Percentiles rank a stretch among this genome's conserved stretches.
Evolutionary conservation across 2,329 filamentous ascomycete species (phyloP).

Genomic region (Hypoxylon sp.): DNA sequence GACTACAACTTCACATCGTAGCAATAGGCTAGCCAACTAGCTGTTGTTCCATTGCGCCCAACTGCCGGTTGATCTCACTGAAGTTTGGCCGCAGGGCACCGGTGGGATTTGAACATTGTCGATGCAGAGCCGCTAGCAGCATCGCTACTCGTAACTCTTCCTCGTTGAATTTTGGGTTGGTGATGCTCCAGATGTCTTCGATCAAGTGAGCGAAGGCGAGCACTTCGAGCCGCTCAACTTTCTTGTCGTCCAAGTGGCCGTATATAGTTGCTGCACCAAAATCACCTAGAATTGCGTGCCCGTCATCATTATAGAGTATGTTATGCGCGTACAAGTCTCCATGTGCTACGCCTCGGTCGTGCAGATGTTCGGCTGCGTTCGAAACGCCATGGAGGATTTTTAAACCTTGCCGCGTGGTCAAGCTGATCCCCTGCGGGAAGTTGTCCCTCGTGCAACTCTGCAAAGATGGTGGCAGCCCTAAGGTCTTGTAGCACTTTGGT

Average conservation of each 20-base stretch:
- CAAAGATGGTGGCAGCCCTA: conserved; percentile 62
- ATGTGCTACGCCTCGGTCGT: conserved; percentile 60
- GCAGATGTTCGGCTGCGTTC: conserved; percentile 61
- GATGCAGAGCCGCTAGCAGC: conserved; percentile 51
- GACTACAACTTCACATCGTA: conserved; percentile 28
- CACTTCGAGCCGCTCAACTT: conserved; percentile 62
- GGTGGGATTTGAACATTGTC: conserved; percentile 48
- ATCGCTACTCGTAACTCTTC: conserved; percentile 33
- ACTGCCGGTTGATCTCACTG: conserved; percentile 49
- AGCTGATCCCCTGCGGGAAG: conserved; percentile 53
- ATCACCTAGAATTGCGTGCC: conserved; percentile 63
- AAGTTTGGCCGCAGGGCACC: conserved; percentile 55
- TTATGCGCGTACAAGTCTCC: conserved; percentile 66
- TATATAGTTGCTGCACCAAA: conserved; percentile 66
- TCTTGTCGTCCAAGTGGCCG: conserved; percentile 43
- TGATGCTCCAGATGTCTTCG: conserved; percentile 60
- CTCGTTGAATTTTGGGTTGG: conserved; percentile 42
- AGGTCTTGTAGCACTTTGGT: conserved; percentile 59
- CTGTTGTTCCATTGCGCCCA: conserved; percentile 38
- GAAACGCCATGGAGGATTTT: conserved; percentile 60
- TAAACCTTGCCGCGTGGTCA: conserved; percentile 54
- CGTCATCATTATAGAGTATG: conserved; percentile 59
- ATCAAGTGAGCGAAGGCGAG: conserved; percentile 64
- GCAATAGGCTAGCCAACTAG: conserved; percentile 16
- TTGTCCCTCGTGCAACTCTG: conserved; percentile 63